phyloP scores from a whole-genome alignment of 1,284 basidiomycete species.

The Cryptococcus depauperatus region DNA sequence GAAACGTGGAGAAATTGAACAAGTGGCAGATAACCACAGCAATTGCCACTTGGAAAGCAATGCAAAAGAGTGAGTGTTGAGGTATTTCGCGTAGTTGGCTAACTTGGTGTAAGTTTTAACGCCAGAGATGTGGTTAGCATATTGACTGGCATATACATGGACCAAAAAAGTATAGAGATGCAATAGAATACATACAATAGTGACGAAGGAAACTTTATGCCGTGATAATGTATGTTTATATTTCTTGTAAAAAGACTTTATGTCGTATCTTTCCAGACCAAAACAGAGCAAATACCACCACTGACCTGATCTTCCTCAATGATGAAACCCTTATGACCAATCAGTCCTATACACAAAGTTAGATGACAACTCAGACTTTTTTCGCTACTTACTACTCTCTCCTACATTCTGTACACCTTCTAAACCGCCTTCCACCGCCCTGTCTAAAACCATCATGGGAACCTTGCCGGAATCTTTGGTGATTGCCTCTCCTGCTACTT shows the following conservation, averaged over 20 bases:
- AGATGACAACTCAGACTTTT: background rate
- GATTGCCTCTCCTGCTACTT: constrained; percentile 8
- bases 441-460: constrained; percentile 71
- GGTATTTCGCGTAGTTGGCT: background rate
- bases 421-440: constrained; percentile 64
- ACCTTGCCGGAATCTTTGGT: constrained; percentile 49
- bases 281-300: constrained; percentile 48
- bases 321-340: constrained; percentile 74
- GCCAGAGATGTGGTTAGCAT: constrained; percentile 34
- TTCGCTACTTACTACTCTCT: constrained; percentile 22
- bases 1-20: constrained; percentile 11
- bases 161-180: constrained; percentile 1
- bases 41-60: constrained; percentile 26
- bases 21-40: constrained; percentile 22
- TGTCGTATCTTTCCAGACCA: constrained; percentile 22
- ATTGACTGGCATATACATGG: constrained; percentile 8
- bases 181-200: background rate
- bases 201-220: background rate
- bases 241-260: background rate
- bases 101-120: constrained; percentile 24
- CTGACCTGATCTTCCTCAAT: constrained; percentile 65
- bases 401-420: constrained; percentile 28
- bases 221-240: background rate
- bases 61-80: constrained; percentile 28
- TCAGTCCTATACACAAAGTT: constrained; percentile 47